Base-by-base conservation (phyloP, 2,329 filamentous ascomycete species). In the Ceratocystiopsis sp. region DNA sequence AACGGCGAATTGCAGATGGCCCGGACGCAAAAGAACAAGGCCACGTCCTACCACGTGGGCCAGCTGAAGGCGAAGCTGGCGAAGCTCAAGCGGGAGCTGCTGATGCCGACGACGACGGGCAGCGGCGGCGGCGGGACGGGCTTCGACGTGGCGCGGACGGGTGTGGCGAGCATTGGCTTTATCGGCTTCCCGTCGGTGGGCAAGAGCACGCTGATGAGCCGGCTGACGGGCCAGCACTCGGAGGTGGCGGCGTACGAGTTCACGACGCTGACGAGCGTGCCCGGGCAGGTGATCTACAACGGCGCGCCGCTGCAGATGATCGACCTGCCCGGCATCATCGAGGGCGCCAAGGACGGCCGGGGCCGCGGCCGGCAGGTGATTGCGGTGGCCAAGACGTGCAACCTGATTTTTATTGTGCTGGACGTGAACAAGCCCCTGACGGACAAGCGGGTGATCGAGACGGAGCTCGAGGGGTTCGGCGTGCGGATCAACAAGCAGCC, bases 351-450 rank as follows among this genome's bases (percentile, higher is more conserved):
- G 64, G 91, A 98, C 60, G 91, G 91, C 51, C 93, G 94, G 59
- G 91, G 91, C 67, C 79, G 91, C 70, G 91, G 91, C 71, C 78
- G 89, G 54, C 91, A 98, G 66, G 91, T 98, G 57, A 98, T 98
- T 67, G 91, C 91, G 10, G 91, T 98, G 40, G 89, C 91, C 47
- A 98, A 98, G 69, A 96, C 91, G 16, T 98, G 91, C 66, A 84
- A 98, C 70, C 66, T 98, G 54, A 98, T 98, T 55, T 96, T 96
- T 64, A 98, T 98, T 57, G 85, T 98, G 40, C 71, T 98, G 44
- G 91, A 98, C 57, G 91, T 98, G 56, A 96, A 96, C 66, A 98
- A 98, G 65, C 91, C 91, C 19, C 68, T 98, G 53, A 93, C 89
- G 15, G 91, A 98, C 64, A 98, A 98, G 69, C 77, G 84, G 48